phyloP scores from a whole-genome alignment of 164 flowering plant genomes.

The Macadamia integrifolia region DNA sequence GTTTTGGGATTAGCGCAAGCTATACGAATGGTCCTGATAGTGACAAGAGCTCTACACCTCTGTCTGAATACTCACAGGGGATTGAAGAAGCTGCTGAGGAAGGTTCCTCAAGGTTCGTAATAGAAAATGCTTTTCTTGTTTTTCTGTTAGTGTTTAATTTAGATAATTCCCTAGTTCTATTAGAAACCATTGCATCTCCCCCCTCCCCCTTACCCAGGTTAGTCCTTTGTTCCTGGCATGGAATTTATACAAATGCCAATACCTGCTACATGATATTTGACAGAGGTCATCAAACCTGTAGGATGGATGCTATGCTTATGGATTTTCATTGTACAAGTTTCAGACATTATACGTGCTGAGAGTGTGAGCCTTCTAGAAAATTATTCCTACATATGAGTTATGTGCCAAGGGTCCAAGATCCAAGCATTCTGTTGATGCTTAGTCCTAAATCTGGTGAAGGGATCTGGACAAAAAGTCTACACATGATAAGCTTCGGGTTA shows the following conservation, averaged over 20 bases:
- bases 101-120: slow-evolving; percentile 46
- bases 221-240: not conserved
- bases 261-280: not conserved
- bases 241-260: not conserved
- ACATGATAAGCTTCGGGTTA: not conserved
- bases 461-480: not conserved
- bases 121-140: too few relatives aligned
- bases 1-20: slow-evolving; percentile 40
- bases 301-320: too few relatives aligned
- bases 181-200: too few relatives aligned
- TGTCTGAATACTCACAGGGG: slow-evolving; percentile 56
- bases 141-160: too few relatives aligned
- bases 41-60: slow-evolving; percentile 45
- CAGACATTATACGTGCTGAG: too few relatives aligned
- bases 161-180: too few relatives aligned
- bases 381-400: too few relatives aligned
- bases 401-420: too few relatives aligned
- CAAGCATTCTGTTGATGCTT: too few relatives aligned
- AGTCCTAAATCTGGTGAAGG: too few relatives aligned
- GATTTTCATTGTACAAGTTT: not conserved
- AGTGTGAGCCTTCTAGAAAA: too few relatives aligned
- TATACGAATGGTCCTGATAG: slow-evolving; percentile 30
- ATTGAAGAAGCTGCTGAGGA: slow-evolving; percentile 51
- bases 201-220: too few relatives aligned
- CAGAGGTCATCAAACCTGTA: not conserved